Conservation (phyloP, 75 land plant species). For the Selaginella moellendorffii region DNA sequence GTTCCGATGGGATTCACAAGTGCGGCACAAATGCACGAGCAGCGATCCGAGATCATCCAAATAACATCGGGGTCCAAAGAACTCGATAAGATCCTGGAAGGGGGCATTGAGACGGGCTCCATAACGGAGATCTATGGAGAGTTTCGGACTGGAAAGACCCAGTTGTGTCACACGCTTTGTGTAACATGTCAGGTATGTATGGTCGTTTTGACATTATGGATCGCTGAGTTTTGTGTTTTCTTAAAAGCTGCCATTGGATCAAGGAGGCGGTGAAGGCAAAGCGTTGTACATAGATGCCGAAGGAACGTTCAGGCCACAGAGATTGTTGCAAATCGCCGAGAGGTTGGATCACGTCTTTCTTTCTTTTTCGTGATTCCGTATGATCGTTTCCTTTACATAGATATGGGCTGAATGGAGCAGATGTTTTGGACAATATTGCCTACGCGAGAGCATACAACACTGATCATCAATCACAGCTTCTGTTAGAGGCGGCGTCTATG, state of each 20-base stretch:
- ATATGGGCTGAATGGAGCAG: slow-evolving; percentile 75
- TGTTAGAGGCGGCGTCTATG: slow-evolving; percentile 94
- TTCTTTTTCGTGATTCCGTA: background rate
- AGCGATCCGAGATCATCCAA: slow-evolving; percentile 83
- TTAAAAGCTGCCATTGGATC: slow-evolving; percentile 67
- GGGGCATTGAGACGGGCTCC: slow-evolving; percentile 86
- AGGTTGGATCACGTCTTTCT: slow-evolving; percentile 36
- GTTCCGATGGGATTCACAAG: slow-evolving; percentile 98
- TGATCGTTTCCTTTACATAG: slow-evolving; percentile 18
- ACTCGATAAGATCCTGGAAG: slow-evolving; percentile 81
- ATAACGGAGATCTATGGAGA: slow-evolving; percentile 95
- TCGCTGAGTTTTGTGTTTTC: background rate
- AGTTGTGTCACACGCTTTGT: slow-evolving; percentile 77
- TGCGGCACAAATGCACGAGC: slow-evolving; percentile 84
- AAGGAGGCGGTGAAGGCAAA: slow-evolving; percentile 94
- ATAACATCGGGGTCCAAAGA: slow-evolving; percentile 89
- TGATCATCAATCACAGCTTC: slow-evolving; percentile 78
- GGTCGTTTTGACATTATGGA: background rate
- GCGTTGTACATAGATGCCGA: slow-evolving; percentile 94
- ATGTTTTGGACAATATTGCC: slow-evolving; percentile 89
- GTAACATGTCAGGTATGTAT: slow-evolving; percentile 69
- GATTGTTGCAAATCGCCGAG: slow-evolving; percentile 80
- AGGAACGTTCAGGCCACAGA: slow-evolving; percentile 82
- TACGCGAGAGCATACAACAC: slow-evolving; percentile 96
- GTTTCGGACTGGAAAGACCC: slow-evolving; percentile 87